A percentile compares a stretch with the other conserved stretches of the same genome.
phyloP scores from a whole-genome alignment of 805 yeast species.

The Candida palmyrensis region DNA sequence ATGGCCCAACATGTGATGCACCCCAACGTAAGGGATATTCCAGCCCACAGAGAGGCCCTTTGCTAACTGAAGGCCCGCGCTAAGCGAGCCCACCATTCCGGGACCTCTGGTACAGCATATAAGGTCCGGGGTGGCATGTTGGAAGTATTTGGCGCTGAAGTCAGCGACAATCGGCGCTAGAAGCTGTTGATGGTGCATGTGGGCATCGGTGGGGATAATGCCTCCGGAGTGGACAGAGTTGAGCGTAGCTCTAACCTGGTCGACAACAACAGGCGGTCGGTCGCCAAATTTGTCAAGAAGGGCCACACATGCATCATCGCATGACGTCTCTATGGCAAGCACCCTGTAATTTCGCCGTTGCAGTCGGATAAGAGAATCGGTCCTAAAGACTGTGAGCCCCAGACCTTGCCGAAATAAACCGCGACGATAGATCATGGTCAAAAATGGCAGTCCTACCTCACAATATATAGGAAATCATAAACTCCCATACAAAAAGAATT shows the following conservation, averaged over 20 bases:
- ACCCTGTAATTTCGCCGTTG: constrained; percentile 56
- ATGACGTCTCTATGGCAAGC: constrained; percentile 85
- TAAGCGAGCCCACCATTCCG: constrained; percentile 87
- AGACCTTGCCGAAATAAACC: too few relatives aligned
- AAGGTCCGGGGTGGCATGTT: constrained; percentile 49
- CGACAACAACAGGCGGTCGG: constrained; percentile 45
- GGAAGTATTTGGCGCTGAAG: constrained; percentile 36
- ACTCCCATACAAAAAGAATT: too few relatives aligned
- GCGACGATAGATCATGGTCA: too few relatives aligned
- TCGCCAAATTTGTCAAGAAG: constrained; percentile 47
- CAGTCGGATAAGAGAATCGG: too few relatives aligned
- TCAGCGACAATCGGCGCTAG: constrained; percentile 48
- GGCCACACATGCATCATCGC: constrained; percentile 93
- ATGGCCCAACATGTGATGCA: constrained; percentile 96
- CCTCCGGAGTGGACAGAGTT: constrained; percentile 72
- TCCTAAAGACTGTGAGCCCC: too few relatives aligned
- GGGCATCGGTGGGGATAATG: constrained; percentile 81
- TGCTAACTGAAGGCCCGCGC: constrained; percentile 78
- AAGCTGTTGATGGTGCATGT: constrained; percentile 63
- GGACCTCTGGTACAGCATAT: constrained; percentile 94
- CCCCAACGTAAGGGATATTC: constrained; percentile 76
- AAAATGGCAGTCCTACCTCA: too few relatives aligned
- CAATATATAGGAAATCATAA: too few relatives aligned
- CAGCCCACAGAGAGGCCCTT: constrained; percentile 81
- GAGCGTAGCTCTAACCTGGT: constrained; percentile 60